Evolutionary conservation across 2,329 filamentous ascomycete species (phyloP).

Genomic region (Diaporthe eres): DNA sequence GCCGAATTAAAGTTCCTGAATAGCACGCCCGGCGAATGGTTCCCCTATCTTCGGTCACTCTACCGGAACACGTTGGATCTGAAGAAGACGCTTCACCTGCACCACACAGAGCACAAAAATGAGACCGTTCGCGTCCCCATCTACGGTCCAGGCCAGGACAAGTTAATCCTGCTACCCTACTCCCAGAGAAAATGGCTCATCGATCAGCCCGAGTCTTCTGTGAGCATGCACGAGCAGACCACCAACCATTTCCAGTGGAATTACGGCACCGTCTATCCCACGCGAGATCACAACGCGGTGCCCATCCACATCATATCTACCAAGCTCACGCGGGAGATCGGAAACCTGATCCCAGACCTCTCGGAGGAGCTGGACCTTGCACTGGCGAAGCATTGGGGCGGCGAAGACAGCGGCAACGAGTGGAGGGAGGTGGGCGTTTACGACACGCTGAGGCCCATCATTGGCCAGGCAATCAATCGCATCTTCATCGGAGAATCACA

Average conservation of each 20-base stretch:
- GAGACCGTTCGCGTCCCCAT: constrained; percentile 35
- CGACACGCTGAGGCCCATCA: constrained; percentile 32
- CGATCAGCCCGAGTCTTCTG: constrained; percentile 35
- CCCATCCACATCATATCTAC: constrained; percentile 35
- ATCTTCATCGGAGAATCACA: constrained; percentile 27
- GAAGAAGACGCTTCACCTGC: constrained; percentile 35
- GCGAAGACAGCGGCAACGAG: constrained; percentile 10
- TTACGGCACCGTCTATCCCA: constrained; percentile 36
- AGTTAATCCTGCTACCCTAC: constrained; percentile 28
- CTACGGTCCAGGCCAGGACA: constrained; percentile 29
- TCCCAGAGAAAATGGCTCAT: constrained; percentile 35
- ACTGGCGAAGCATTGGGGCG: constrained; percentile 31
- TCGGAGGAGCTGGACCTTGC: constrained; percentile 35
- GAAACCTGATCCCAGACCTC: constrained; percentile 33
- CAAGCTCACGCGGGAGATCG: constrained; percentile 35
- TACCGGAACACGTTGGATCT: constrained; percentile 35
- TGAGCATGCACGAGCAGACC: constrained; percentile 40
- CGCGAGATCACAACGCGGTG: constrained; percentile 35
- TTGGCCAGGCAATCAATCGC: constrained; percentile 37
- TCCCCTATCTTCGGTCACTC: constrained; percentile 31
- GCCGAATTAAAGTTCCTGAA: constrained; percentile 25
- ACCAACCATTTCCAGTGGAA: constrained; percentile 32
- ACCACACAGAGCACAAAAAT: constrained; percentile 38
- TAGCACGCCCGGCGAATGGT: constrained; percentile 27
- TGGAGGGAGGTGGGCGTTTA: constrained; percentile 39